phyloP scores from a whole-genome alignment of 169 alveolate species.

The Cryptosporidium sp. region DNA sequence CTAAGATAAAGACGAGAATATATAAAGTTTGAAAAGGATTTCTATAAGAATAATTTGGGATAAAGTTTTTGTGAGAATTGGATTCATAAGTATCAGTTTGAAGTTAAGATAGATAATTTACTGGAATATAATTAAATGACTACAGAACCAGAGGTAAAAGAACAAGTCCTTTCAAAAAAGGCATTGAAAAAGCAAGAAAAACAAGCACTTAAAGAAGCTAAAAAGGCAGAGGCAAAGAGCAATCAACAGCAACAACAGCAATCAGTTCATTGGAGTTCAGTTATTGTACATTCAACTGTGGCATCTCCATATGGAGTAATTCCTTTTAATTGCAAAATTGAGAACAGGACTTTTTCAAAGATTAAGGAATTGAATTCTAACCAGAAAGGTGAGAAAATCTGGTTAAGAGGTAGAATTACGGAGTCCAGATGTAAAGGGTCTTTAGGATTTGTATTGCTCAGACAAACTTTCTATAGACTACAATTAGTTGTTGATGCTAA shows the following conservation, averaged over 20 bases:
- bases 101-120: too few species aligned
- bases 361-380: conserved; percentile 33
- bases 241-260: conserved; percentile 1
- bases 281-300: conserved; percentile 6
- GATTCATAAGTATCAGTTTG: neutral
- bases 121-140: neutral
- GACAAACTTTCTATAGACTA: conserved; percentile 83
- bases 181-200: conserved; percentile 57
- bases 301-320: conserved; percentile 26
- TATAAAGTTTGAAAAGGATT: neutral
- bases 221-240: conserved; percentile 56
- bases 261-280: conserved; percentile 56
- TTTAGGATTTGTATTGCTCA: conserved; percentile 82
- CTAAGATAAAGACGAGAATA: conserved; percentile 8
- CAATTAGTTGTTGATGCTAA: conserved; percentile 86
- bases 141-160: conserved; percentile 1
- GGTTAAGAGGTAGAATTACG: conserved; percentile 87
- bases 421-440: conserved; percentile 88
- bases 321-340: conserved; percentile 12
- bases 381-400: conserved; percentile 74
- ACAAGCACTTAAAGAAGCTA: conserved; percentile 28
- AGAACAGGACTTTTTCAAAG: conserved; percentile 13
- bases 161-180: conserved; percentile 52
- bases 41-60: neutral
- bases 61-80: neutral